These are phyloP conservation scores for Pseudozyma tsukubaensis DNA, from an alignment of 1,284 basidiomycete species.

Conservation along the genomic window DNA sequence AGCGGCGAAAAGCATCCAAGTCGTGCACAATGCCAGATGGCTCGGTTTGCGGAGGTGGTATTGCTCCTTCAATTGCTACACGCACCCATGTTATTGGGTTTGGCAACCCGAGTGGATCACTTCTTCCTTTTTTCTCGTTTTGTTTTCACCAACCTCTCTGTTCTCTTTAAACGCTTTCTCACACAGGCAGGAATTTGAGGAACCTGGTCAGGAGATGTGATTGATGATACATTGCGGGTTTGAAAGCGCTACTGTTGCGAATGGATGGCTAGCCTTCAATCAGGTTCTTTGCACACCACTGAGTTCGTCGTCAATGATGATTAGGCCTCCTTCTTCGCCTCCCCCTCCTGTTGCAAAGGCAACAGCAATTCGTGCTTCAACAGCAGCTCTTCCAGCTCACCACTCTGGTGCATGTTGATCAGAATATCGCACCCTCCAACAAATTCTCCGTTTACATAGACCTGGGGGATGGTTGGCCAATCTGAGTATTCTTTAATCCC, in stretches of 20 bases:
- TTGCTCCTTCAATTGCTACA: background rate
- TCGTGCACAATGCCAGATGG: background rate
- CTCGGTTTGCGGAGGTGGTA: background rate
- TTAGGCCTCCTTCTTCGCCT: conserved; percentile 17
- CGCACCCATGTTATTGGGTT: too few relatives aligned
- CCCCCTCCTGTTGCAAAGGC: conserved; percentile 27
- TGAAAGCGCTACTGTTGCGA: too few relatives aligned
- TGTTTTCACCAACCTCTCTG: background rate
- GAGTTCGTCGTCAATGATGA: background rate
- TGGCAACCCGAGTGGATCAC: too few relatives aligned
- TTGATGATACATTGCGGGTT: too few relatives aligned
- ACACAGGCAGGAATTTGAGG: too few relatives aligned
- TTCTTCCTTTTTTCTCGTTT: too few relatives aligned
- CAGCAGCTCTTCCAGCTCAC: conserved; percentile 87
- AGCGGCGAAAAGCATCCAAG: background rate
- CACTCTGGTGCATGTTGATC: conserved; percentile 93
- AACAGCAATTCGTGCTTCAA: conserved; percentile 62
- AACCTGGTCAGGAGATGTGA: too few relatives aligned
- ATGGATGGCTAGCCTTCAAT: too few relatives aligned
- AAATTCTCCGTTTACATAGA: conserved; percentile 95
- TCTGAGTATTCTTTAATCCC: conserved; percentile 94
- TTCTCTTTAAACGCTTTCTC: background rate
- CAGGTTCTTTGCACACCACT: background rate
- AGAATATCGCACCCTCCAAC: conserved; percentile 97
- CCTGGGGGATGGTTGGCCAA: conserved; percentile 97